Conservation (phyloP, 2,329 filamentous ascomycete genomes). For the Cladosporium cucumerinum region DNA sequence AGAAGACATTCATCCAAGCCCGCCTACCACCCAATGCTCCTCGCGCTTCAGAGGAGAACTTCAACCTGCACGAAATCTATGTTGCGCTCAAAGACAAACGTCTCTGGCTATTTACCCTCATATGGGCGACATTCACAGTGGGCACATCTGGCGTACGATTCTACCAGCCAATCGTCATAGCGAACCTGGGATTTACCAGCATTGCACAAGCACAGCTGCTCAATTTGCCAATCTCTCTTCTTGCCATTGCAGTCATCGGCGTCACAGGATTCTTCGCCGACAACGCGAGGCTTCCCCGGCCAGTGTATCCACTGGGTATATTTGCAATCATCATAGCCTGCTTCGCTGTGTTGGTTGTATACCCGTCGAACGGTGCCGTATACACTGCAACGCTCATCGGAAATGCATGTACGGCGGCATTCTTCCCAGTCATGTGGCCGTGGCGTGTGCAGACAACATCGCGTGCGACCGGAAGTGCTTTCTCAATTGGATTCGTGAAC, state of each 20-base stretch:
- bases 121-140: slow-evolving; percentile 48
- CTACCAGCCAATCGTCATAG: slow-evolving; percentile 42
- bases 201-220: slow-evolving; percentile 20
- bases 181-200: slow-evolving; percentile 17
- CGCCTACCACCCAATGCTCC: slow-evolving; percentile 44
- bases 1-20: slow-evolving; percentile 50
- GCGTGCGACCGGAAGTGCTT: slow-evolving; percentile 17
- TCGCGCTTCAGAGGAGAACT: slow-evolving; percentile 40
- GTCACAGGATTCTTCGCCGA: slow-evolving; percentile 17
- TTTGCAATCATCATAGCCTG: slow-evolving; percentile 17
- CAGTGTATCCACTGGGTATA: slow-evolving; percentile 6
- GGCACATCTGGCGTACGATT: slow-evolving; percentile 46
- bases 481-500: slow-evolving; percentile 15
- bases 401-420: slow-evolving; percentile 11
- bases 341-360: slow-evolving; percentile 16
- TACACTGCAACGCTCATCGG: slow-evolving; percentile 18
- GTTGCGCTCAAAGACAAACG: slow-evolving; percentile 40
- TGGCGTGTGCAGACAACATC: slow-evolving; percentile 18
- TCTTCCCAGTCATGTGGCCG: slow-evolving; percentile 19
- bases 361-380: slow-evolving; percentile 15
- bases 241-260: slow-evolving; percentile 17
- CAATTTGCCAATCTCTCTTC: slow-evolving; percentile 18
- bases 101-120: slow-evolving; percentile 46
- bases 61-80: slow-evolving; percentile 41
- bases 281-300: slow-evolving; percentile 8